Base-by-base conservation (phyloP, 257 asterid genomes). In the Solanum chiquidenum region DNA sequence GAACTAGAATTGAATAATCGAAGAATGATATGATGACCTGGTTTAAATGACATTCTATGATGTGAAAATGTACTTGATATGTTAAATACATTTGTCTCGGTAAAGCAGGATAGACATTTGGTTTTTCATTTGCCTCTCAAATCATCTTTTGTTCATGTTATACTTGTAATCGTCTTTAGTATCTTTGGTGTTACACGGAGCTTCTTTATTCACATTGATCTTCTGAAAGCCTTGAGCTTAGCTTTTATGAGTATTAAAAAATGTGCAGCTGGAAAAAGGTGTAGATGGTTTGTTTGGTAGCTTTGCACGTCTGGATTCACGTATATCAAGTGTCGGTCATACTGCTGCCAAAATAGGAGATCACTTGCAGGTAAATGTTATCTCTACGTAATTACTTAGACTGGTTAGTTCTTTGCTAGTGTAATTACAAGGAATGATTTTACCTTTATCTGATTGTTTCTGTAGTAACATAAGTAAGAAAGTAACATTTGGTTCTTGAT, bases 341-440 rank as follows among this genome's bases (percentile, higher is more conserved):
- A 97, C 99, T 87, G 99, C 99, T 76, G 99, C 99, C 62, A 97
- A 97, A 94, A 97, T 97, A 25, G 99, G 99, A 55, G 99, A 97
- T 91, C 99, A 95, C 91, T 91, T 97, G 83, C 99, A 96, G 98
- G 99, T 97, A 46, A 80, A 29, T 49, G 16, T 6, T 29, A 49
- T 29, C 29, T 29, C 29, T 8, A n/a, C 37, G 16, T 58, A 21
- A 25, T 42, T 69, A 46, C 9, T 18, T 46, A 8, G 20, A 49
- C 29, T 20, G 34, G 35, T 83, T 69, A 87, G 38, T 83, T 55
- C 52, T 55, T 31, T 23, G 38, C 62, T 55, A 21, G 7, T 49
- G 13, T 74, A 35, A 74, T 14, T 73, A 13, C 72, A n/a, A 49
- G 85, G 18, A 46, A 80, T 31, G 9, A 20, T 3, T 52, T 46